Evolutionary conservation across 495 filamentous ascomycete genomes (phyloP).

Genomic region (Glarea lozoyensis): DNA sequence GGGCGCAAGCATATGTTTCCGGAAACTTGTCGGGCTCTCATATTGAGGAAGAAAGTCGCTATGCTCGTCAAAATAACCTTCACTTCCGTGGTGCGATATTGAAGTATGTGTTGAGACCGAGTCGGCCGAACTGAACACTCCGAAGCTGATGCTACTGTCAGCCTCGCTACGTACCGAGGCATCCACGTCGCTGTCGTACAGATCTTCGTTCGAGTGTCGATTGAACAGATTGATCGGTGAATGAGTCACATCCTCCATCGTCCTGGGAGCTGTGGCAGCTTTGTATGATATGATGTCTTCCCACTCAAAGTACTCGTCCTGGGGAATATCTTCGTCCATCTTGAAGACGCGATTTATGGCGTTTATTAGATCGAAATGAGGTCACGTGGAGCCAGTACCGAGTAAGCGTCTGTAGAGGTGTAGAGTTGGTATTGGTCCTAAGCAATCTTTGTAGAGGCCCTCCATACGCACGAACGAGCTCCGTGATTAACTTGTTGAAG

Average conservation of each 20-base stretch:
- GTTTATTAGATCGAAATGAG: background rate
- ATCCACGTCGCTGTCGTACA: slow-evolving; percentile 1
- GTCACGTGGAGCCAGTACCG: background rate
- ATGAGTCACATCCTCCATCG: background rate
- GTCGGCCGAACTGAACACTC: background rate
- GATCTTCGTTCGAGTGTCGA: background rate
- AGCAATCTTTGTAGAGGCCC: too few relatives aligned
- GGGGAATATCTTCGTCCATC: background rate
- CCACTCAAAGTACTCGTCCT: slow-evolving; percentile 16
- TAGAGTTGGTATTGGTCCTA: too few relatives aligned
- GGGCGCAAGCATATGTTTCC: slow-evolving; percentile 25
- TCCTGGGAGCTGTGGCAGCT: background rate
- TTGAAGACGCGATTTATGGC: too few relatives aligned
- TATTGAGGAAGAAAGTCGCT: slow-evolving; percentile 50
- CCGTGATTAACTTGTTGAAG: too few relatives aligned
- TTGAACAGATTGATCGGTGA: background rate
- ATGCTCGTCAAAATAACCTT: slow-evolving; percentile 33
- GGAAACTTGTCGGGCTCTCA: slow-evolving; percentile 35
- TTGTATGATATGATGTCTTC: slow-evolving; percentile 8
- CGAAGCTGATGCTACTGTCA: background rate
- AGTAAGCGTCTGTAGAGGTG: background rate
- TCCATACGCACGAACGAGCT: too few relatives aligned
- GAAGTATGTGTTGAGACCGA: background rate
- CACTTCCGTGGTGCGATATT: slow-evolving; percentile 45
- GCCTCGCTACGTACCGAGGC: background rate